phyloP scores from a whole-genome alignment of 805 yeast species.

The Sugiyamaella lignohabitans region DNA sequence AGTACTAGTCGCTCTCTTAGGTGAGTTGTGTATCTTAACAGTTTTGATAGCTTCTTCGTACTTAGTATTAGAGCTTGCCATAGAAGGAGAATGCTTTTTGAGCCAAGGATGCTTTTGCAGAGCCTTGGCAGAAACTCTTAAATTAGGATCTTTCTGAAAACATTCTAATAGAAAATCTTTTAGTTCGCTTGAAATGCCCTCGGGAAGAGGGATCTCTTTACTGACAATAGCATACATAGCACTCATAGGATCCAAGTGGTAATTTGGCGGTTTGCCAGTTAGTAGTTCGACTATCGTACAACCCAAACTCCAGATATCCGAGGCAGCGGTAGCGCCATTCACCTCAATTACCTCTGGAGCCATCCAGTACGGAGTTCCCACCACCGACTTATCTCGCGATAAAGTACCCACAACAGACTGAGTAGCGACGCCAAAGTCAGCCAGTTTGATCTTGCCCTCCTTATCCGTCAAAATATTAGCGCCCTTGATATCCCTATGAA shows the following conservation, averaged over 20 bases:
- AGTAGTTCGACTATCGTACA: constrained; percentile 87
- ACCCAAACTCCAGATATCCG: constrained; percentile 83
- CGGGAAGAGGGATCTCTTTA: constrained; percentile 68
- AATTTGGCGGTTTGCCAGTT: constrained; percentile 84
- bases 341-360: constrained; percentile 90
- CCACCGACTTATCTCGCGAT: constrained; percentile 27
- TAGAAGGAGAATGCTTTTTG: constrained; percentile 9
- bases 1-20: not conserved
- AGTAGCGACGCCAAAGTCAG: constrained; percentile 75
- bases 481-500: constrained; percentile 73
- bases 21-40: constrained; percentile 16
- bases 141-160: constrained; percentile 60
- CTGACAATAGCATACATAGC: constrained; percentile 79
- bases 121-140: constrained; percentile 49
- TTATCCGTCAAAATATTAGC: constrained; percentile 62
- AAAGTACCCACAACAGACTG: constrained; percentile 29
- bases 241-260: constrained; percentile 66
- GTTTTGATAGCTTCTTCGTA: constrained; percentile 27
- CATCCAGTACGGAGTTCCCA: constrained; percentile 98
- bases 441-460: constrained; percentile 59
- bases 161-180: constrained; percentile 60
- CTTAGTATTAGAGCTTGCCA: constrained; percentile 5
- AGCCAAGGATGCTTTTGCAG: constrained; percentile 63
- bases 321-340: constrained; percentile 78
- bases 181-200: constrained; percentile 34